A percentile compares a stretch with the other conserved stretches of the same genome.
These are phyloP conservation scores for Drechslerella dactyloides DNA, from an alignment of 2,329 filamentous ascomycete genomes.

Conservation along the genomic window DNA sequence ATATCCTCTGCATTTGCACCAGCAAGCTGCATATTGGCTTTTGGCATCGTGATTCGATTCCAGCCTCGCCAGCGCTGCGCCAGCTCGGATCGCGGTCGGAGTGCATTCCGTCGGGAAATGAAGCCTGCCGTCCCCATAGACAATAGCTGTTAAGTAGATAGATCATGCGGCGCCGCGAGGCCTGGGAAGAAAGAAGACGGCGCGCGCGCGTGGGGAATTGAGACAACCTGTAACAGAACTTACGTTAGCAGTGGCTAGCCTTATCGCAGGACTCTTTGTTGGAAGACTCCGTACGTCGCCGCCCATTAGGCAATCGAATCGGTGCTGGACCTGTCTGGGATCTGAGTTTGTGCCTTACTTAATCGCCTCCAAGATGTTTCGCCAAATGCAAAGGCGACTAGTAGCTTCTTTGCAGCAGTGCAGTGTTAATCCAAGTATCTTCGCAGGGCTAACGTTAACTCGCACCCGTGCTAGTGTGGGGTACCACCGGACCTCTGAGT, in stretches of 20 bases:
- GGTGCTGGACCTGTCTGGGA: neutral
- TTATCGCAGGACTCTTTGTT: slow-evolving; percentile 24
- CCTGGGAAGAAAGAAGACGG: neutral
- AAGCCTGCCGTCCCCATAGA: neutral
- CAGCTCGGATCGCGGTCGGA: slow-evolving; percentile 5
- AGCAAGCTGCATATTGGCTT: neutral
- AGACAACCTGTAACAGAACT: slow-evolving; percentile 18
- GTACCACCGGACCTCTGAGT: neutral
- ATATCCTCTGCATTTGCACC: neutral
- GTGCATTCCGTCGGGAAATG: slow-evolving; percentile 7
- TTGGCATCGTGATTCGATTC: neutral
- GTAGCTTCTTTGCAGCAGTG: too few relatives aligned
- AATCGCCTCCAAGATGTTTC: neutral
- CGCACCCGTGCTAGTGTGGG: neutral
- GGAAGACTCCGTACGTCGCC: slow-evolving; percentile 10
- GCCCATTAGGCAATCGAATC: neutral
- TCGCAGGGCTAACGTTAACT: too few relatives aligned
- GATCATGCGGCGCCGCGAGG: too few relatives aligned
- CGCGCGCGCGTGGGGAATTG: slow-evolving; percentile 36
- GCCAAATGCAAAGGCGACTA: too few relatives aligned
- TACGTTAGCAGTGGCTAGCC: slow-evolving; percentile 20
- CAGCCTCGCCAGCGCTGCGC: neutral
- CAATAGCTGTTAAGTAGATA: too few relatives aligned
- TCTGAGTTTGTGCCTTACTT: slow-evolving; percentile 5
- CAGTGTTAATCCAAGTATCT: too few relatives aligned